Evolutionary conservation across 371 early-diverging fungal species (phyloP).

Genomic region (Nematocida sp.): DNA sequence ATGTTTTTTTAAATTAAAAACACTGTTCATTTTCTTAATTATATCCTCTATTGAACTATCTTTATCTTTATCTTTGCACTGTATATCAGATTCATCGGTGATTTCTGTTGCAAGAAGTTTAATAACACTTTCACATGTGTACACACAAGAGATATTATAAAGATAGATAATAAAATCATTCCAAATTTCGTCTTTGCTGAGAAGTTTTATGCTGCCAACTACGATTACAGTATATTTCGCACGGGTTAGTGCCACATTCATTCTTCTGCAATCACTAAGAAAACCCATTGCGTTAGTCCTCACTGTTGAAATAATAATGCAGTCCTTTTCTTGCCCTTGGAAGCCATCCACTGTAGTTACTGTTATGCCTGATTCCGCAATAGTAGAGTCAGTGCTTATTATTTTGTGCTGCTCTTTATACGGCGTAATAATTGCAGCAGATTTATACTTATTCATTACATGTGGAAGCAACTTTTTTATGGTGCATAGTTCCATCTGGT

Average conservation of each 20-base stretch:
- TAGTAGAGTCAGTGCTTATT: constrained; percentile 77
- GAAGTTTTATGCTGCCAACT: constrained; percentile 73
- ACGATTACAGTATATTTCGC: constrained; percentile 82
- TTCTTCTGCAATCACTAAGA: constrained; percentile 79
- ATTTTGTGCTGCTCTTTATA: constrained; percentile 94
- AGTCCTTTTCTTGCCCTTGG: constrained; percentile 90
- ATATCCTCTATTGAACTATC: too few relatives aligned
- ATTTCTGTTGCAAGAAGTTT: too few relatives aligned
- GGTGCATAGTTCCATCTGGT: constrained; percentile 10
- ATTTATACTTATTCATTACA: constrained; percentile 15
- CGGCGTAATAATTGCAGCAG: constrained; percentile 92
- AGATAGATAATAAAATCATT: constrained; percentile 1
- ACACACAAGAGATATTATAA: too few relatives aligned
- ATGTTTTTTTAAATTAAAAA: too few relatives aligned
- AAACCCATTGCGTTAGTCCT: constrained; percentile 84
- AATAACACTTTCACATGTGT: too few relatives aligned
- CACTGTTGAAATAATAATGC: constrained; percentile 83
- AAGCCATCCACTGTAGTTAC: constrained; percentile 94
- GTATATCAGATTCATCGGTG: too few relatives aligned
- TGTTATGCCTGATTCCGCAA: constrained; percentile 71
- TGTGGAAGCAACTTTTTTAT: not conserved
- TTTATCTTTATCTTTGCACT: too few relatives aligned
- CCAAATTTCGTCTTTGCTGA: constrained; percentile 26
- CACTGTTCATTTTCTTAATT: too few relatives aligned
- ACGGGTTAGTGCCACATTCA: constrained; percentile 89